phyloP scores from a whole-genome alignment of 495 filamentous ascomycete genomes.

The Choiromyces venosus region DNA sequence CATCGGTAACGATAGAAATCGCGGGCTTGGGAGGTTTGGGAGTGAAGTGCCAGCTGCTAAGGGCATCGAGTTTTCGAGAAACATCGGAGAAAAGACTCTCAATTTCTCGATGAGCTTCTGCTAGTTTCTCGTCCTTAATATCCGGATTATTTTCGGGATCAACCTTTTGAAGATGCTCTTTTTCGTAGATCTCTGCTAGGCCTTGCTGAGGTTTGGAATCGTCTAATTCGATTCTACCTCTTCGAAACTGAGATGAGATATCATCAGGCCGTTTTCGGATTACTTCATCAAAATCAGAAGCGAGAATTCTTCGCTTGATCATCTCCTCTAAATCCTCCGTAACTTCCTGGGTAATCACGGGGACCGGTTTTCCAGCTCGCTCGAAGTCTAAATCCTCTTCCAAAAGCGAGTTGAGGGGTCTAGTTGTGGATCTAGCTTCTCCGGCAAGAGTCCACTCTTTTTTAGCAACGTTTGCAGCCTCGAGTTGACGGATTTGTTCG shows the following conservation, averaged over 20 bases:
- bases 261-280: constrained; percentile 72
- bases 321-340: constrained; percentile 89
- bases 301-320: constrained; percentile 88
- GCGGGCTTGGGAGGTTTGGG: constrained; percentile 72
- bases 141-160: constrained; percentile 78
- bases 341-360: constrained; percentile 88
- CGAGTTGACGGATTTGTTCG: constrained; percentile 83
- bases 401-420: constrained; percentile 84
- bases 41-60: constrained; percentile 93
- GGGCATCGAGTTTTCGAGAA: constrained; percentile 71
- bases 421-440: constrained; percentile 74
- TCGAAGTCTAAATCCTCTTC: constrained; percentile 97
- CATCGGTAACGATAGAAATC: constrained; percentile 81
- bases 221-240: constrained; percentile 71
- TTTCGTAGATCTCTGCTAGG: constrained; percentile 89
- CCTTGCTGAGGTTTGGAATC: constrained; percentile 80
- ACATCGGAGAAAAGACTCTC: constrained; percentile 76
- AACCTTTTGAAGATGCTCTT: constrained; percentile 71
- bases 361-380: constrained; percentile 87
- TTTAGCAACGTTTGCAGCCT: constrained; percentile 84
- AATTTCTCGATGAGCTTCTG: constrained; percentile 80
- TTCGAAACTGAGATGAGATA: constrained; percentile 51
- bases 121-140: constrained; percentile 70
- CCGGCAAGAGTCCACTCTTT: constrained; percentile 85
- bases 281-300: constrained; percentile 88